Base-by-base conservation (phyloP, 106 monocot species). In the Dioscorea alata region DNA sequence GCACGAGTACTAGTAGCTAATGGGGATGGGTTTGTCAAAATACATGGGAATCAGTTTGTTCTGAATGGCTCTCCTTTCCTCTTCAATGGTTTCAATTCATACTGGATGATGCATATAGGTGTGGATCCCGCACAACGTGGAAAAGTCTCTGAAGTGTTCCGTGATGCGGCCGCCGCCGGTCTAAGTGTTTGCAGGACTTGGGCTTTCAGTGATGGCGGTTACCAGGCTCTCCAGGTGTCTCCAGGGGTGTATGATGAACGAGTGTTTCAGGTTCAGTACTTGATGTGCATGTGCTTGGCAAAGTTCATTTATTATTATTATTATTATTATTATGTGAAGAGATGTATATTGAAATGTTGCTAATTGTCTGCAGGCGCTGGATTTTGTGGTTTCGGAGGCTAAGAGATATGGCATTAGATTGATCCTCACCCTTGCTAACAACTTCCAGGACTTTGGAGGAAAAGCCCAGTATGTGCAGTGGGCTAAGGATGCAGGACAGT, bases 11-110 rank as follows among this genome's bases (percentile, higher is more conserved):
- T 28, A 28, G 2, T 28, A 28, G 28, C 28, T 1, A 56, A 66
- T 20, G 53, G 54, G 14, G 68, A 12, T 69, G 35, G 15, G 20
- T 79, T 84, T 56, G 68, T 79, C 6, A 64, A 20, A 64, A 32
- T 49, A 8, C 54, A 42, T n/a, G 59, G 73, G 25, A 76, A 74
- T 24, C 50, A 69, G 18, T 76, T 84, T 49, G 48, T 76, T 49
- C 71, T 75, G 34, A 66, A 72, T 34, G 78, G 75, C 13, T 23
- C 67, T 13, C 75, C 78, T 19, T 83, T 83, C 67, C 72, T 76
- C 58, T 86, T 83, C 70, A 86, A 79, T 59, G 86, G 86, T 17
- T 86, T 82, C 76, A 86, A 86, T 66, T 73, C 82, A 2, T 82
- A 86, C 48, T 86, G 86, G 86, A 73, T 86, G 86, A 76, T 86